Conservation (phyloP, 1,284 basidiomycete genomes). For the Rhodotorula sp. region DNA sequence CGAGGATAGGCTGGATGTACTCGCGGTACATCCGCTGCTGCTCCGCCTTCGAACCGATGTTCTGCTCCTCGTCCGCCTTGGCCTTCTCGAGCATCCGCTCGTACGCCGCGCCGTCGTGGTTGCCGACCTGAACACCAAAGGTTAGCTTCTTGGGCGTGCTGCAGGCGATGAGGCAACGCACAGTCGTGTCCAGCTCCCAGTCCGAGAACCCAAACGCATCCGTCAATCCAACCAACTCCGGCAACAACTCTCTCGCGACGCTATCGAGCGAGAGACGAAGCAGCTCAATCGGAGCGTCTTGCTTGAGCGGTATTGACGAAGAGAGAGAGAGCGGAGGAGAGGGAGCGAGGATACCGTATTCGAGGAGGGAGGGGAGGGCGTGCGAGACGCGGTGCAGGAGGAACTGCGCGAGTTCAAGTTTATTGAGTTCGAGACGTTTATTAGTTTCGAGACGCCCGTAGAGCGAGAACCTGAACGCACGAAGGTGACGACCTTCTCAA, state of each 20-base stretch:
- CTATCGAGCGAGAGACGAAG: constrained; percentile 60
- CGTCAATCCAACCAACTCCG: constrained; percentile 66
- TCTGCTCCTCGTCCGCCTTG: constrained; percentile 26
- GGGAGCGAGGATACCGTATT: constrained; percentile 55
- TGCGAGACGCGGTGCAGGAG: constrained; percentile 62
- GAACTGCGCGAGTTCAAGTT: constrained; percentile 53
- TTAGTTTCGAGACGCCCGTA: neutral
- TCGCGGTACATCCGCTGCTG: constrained; percentile 24
- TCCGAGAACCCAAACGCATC: constrained; percentile 75
- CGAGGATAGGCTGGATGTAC: constrained; percentile 27
- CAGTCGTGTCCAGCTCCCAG: constrained; percentile 71
- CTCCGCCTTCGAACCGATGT: constrained; percentile 19
- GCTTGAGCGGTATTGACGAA: constrained; percentile 15
- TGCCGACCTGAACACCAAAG: constrained; percentile 21
- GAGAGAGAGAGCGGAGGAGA: neutral
- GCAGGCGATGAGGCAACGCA: no score
- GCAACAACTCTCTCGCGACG: constrained; percentile 59
- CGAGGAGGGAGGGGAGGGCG: constrained; percentile 61
- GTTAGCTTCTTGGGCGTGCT: no score
- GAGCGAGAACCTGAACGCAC: constrained; percentile 52
- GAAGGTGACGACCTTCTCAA: constrained; percentile 57
- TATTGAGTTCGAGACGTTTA: neutral
- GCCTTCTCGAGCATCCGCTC: constrained; percentile 37
- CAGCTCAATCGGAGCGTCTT: constrained; percentile 55
- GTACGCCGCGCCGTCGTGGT: constrained; percentile 34